Evolutionary conservation across 306 rosid genomes (phyloP).

Genomic region (Inga laurina): DNA sequence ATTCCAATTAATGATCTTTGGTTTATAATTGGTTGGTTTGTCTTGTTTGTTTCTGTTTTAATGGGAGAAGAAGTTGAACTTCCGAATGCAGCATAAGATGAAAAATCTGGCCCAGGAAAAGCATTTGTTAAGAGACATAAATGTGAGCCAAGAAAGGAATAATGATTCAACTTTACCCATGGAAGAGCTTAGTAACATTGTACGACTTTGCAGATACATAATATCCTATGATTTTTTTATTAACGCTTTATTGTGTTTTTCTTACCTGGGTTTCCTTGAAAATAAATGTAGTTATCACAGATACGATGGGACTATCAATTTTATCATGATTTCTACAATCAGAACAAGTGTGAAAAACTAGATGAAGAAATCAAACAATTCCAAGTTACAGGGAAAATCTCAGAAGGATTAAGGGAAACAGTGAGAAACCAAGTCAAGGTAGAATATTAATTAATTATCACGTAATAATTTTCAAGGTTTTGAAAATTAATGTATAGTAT

Average conservation of each 20-base stretch:
- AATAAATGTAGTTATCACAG: background rate
- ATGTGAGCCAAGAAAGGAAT: background rate
- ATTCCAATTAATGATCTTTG: background rate
- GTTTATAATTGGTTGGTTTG: background rate
- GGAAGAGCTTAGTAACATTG: background rate
- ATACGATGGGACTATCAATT: background rate
- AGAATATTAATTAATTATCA: background rate
- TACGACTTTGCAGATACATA: background rate
- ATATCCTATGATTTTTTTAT: too few species aligned
- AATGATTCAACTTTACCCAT: slow-evolving; percentile 6
- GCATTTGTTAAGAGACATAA: slow-evolving; percentile 10
- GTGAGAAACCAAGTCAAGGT: slow-evolving; percentile 26
- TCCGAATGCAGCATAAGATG: slow-evolving; percentile 20
- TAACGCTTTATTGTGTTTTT: background rate
- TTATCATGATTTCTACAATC: background rate
- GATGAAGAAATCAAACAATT: slow-evolving; percentile 19
- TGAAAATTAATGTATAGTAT: background rate
- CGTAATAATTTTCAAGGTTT: background rate
- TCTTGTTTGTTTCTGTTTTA: background rate
- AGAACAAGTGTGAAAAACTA: background rate
- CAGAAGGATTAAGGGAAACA: background rate
- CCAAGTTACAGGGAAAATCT: background rate
- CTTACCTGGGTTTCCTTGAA: background rate
- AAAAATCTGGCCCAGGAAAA: slow-evolving; percentile 27
- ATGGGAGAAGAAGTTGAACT: slow-evolving; percentile 30